A percentile compares a stretch with the other conserved stretches of the same genome.
phyloP scores from a whole-genome alignment of 2,329 filamentous ascomycete species.

The Beauveria scarabaeidicola region DNA sequence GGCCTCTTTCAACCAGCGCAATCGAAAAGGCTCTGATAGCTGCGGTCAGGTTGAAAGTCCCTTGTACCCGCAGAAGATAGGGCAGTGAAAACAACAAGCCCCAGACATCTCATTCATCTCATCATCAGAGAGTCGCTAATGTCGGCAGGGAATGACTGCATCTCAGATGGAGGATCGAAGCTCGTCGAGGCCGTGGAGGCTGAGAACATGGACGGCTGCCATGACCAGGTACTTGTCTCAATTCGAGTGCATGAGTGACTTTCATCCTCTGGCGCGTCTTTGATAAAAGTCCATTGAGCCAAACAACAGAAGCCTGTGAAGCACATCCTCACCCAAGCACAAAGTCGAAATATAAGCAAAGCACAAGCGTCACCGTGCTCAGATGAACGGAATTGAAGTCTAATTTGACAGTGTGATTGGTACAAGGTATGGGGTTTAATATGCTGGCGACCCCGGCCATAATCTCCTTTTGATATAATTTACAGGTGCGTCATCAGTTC shows the following conservation, averaged over 20 bases:
- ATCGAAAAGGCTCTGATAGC: neutral
- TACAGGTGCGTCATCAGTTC: constrained; percentile 27
- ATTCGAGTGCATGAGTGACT: no score
- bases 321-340: no score
- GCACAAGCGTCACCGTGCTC: no score
- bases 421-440: constrained; percentile 1
- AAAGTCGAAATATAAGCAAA: neutral
- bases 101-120: neutral
- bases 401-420: constrained; percentile 5
- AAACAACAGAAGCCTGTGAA: no score
- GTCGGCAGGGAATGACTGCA: neutral
- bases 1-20: neutral
- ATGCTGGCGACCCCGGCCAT: neutral
- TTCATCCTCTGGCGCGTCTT: no score
- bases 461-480: constrained; percentile 3
- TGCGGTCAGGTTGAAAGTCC: neutral
- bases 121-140: neutral
- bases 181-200: no score
- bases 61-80: neutral
- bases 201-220: no score
- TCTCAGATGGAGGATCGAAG: neutral
- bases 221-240: no score
- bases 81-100: no score
- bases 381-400: neutral
- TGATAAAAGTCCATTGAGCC: no score